Evolutionary conservation across 2,329 filamentous ascomycete species (phyloP).

Genomic region (Dothistroma septosporum): DNA sequence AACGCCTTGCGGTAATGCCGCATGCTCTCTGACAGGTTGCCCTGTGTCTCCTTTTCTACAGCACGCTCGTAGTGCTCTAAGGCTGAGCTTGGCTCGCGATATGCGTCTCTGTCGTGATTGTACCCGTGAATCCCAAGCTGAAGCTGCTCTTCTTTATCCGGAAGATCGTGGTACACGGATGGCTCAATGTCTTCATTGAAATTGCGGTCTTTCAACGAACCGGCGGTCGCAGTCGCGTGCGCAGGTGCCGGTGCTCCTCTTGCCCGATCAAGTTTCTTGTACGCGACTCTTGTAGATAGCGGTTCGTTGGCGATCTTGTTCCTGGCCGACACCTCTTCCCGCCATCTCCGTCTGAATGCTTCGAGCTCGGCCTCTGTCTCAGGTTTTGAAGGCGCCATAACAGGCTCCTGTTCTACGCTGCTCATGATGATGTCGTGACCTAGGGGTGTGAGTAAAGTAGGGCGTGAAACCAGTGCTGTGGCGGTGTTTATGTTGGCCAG

Average conservation of each 20-base stretch:
- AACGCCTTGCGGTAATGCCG: slow-evolving; percentile 87
- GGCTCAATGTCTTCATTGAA: slow-evolving; percentile 40
- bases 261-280: slow-evolving; percentile 7
- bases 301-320: slow-evolving; percentile 32
- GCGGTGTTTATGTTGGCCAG: neutral
- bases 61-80: slow-evolving; percentile 91
- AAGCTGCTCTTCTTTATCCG: slow-evolving; percentile 44
- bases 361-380: slow-evolving; percentile 65
- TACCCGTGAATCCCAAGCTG: slow-evolving; percentile 40
- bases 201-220: slow-evolving; percentile 28
- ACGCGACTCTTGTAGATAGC: slow-evolving; percentile 6
- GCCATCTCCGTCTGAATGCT: slow-evolving; percentile 81
- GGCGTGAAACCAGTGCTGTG: neutral
- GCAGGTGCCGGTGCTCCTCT: slow-evolving; percentile 9
- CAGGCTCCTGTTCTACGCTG: slow-evolving; percentile 4
- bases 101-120: slow-evolving; percentile 35
- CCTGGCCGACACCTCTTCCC: slow-evolving; percentile 66
- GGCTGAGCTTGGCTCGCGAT: slow-evolving; percentile 64
- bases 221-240: slow-evolving; percentile 9
- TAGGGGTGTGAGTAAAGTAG: neutral
- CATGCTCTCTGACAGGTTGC: slow-evolving; percentile 83
- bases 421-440: slow-evolving; percentile 9
- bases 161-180: slow-evolving; percentile 44
- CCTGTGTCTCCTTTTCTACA: slow-evolving; percentile 80
- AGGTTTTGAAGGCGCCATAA: slow-evolving; percentile 11